Conservation (phyloP, 192 early-diverging fungal genomes). For the Coemansia sp. region DNA sequence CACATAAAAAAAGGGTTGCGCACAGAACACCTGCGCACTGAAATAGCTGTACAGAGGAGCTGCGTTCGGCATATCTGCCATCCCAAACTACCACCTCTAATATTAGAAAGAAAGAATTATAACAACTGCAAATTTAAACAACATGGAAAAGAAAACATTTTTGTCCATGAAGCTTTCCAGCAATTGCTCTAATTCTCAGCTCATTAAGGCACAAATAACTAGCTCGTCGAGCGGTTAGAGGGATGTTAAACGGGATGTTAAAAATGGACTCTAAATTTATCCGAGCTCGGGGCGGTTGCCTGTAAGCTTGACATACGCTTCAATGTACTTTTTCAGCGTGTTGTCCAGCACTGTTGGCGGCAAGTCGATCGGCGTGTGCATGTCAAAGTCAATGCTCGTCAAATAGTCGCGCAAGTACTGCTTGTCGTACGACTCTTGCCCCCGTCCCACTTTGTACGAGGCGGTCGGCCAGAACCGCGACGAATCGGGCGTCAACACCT, state of each 20-base stretch:
- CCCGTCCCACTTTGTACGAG: constrained; percentile 72
- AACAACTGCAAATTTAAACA: too few species aligned
- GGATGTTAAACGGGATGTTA: too few species aligned
- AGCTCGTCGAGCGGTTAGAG: too few species aligned
- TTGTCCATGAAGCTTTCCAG: background rate
- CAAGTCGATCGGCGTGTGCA: constrained; percentile 70
- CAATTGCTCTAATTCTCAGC: too few species aligned
- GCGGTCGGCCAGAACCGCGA: constrained; percentile 95
- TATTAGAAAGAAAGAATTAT: too few species aligned
- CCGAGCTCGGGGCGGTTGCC: constrained; percentile 64
- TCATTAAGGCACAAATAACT: too few species aligned
- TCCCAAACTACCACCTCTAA: too few species aligned
- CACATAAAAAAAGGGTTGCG: too few species aligned
- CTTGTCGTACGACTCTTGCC: constrained; percentile 94
- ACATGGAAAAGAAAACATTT: background rate
- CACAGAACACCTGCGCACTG: too few species aligned
- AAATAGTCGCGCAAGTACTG: constrained; percentile 97
- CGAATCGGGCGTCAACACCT: constrained; percentile 98
- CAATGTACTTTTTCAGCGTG: constrained; percentile 87
- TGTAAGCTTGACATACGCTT: constrained; percentile 84
- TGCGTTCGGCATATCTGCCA: too few species aligned
- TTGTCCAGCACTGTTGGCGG: constrained; percentile 81
- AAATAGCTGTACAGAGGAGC: too few species aligned
- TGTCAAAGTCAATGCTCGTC: constrained; percentile 84
- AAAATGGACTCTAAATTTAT: constrained; percentile 4